These are phyloP conservation scores for Fusarium praegraminearum DNA, from an alignment of 2,329 filamentous ascomycete genomes.

Conservation along the genomic window DNA sequence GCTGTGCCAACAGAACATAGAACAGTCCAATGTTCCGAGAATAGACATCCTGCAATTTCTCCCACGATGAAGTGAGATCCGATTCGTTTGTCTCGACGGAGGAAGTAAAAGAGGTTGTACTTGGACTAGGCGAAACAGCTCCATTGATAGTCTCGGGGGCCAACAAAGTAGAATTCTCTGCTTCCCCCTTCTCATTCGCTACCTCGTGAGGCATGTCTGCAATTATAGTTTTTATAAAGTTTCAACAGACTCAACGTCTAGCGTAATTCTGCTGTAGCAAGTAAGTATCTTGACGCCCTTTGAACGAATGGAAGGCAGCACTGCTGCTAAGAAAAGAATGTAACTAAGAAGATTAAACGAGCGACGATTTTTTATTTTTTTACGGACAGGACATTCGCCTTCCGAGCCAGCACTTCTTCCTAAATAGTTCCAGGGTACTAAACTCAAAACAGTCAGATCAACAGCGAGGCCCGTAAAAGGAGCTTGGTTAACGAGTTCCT, in stretches of 20 bases:
- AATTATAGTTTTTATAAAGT: rapidly evolving
- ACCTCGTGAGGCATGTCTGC: slow-evolving; percentile 24
- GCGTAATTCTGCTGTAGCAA: not conserved
- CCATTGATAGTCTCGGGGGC: not conserved
- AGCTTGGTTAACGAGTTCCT: not conserved
- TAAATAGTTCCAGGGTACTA: not conserved
- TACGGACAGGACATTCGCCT: not conserved
- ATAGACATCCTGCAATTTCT: slow-evolving; percentile 57
- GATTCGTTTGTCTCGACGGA: not conserved
- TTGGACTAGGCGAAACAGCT: not conserved
- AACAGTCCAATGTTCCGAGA: slow-evolving; percentile 57
- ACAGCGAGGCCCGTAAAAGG: not conserved
- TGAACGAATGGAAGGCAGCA: not conserved
- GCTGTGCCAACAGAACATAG: slow-evolving; percentile 56
- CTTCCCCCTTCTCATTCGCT: not conserved
- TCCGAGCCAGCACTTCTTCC: too few relatives aligned
- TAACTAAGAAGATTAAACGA: not conserved
- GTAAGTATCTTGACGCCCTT: rapidly evolving
- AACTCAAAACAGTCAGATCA: not conserved
- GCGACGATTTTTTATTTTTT: not conserved
- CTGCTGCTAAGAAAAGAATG: not conserved
- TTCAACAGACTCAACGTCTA: not conserved
- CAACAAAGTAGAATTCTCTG: slow-evolving; percentile 5
- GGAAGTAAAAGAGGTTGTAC: not conserved
- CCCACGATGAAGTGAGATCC: not conserved